phyloP scores from a whole-genome alignment of 306 rosid genomes.

The Corylus americana region DNA sequence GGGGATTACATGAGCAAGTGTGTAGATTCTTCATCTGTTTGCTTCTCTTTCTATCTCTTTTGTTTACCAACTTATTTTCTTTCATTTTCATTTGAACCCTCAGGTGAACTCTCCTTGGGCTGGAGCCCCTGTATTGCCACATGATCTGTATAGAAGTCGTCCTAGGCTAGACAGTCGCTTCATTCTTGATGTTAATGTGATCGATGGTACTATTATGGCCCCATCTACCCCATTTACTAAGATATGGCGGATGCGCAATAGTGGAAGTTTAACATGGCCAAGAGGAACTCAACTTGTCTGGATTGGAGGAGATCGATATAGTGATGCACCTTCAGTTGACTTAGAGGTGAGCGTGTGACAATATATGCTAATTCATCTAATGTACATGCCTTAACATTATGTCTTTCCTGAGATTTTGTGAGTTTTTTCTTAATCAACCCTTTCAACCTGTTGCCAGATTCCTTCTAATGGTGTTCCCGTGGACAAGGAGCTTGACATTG shows the following conservation, averaged over 20 bases:
- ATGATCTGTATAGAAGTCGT: constrained; percentile 23
- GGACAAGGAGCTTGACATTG: constrained; percentile 68
- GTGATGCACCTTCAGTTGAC: constrained; percentile 39
- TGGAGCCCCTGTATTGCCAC: constrained; percentile 31
- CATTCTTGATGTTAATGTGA: constrained; percentile 72
- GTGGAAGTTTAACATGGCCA: constrained; percentile 70
- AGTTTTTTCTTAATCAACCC: constrained; percentile 1
- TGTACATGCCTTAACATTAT: background rate
- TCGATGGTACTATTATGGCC: constrained; percentile 80
- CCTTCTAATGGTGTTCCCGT: constrained; percentile 51
- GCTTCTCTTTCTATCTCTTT: background rate
- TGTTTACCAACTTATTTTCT: constrained; percentile 9
- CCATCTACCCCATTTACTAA: constrained; percentile 82
- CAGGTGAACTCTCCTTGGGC: constrained; percentile 34
- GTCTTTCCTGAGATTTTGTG: background rate
- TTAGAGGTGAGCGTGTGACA: constrained; percentile 56
- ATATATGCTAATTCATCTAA: background rate
- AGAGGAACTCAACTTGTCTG: constrained; percentile 73
- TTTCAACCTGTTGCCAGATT: constrained; percentile 39
- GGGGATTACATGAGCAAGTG: constrained; percentile 32
- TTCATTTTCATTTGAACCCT: constrained; percentile 7
- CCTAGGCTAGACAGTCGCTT: constrained; percentile 72
- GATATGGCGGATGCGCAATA: constrained; percentile 91
- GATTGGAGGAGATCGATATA: constrained; percentile 69
- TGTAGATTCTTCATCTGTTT: constrained; percentile 19